Evolutionary conservation across 768 basidiomycete species (phyloP), one percentile per base, ranked within the genome.

Genomic region (Paxillus involutus): DNA sequence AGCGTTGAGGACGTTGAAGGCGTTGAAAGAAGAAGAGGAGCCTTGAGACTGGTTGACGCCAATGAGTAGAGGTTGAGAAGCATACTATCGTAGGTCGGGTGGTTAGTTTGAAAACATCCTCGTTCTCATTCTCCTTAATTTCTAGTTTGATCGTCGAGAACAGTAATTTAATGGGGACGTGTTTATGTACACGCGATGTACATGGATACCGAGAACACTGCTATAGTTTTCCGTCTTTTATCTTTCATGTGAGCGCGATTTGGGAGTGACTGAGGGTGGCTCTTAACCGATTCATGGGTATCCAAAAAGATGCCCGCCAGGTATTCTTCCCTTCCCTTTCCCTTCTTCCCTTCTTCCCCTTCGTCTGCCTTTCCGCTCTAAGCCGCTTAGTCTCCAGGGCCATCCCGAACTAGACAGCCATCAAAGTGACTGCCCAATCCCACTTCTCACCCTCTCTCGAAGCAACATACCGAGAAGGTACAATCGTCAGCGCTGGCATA

Each of bases 1-100:
- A 17, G 80, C 91, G 44, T 77, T 94, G 13, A 88, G 82, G 13
- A 83, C 88, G 72, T 86, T 98, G 84, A 82, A 84, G 70, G 74
- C 85, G 35, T 80, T 93, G 50, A 82, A 81, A 62, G 83, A 83
- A 62, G 87, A 85, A 24, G 73, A 74, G 33, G 74, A 73, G 37
- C 75, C 82, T 8, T 83, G 68, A 76, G 40, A 44, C 49, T 44
- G 24, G 16, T 10, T 14, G 33, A 51, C 33, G 32, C 19, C 32
- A 7, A 32, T 32, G 32, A 32, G 9, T 32, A 32, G 32, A 32
- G 17, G 32, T 14, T 36, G 11, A 12, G 32, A 51, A 12, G 42
- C 26, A 26, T 26, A 3, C 26, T 26, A 26, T 26, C 26, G 26
- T 26, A 26, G 26, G 44, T 14, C 35, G 11, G 19, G 41, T 55